Evolutionary conservation across 2,329 filamentous ascomycete species (phyloP), one percentile per base, ranked within the genome.

Genomic region (Hypoxylon rubiginosum): DNA sequence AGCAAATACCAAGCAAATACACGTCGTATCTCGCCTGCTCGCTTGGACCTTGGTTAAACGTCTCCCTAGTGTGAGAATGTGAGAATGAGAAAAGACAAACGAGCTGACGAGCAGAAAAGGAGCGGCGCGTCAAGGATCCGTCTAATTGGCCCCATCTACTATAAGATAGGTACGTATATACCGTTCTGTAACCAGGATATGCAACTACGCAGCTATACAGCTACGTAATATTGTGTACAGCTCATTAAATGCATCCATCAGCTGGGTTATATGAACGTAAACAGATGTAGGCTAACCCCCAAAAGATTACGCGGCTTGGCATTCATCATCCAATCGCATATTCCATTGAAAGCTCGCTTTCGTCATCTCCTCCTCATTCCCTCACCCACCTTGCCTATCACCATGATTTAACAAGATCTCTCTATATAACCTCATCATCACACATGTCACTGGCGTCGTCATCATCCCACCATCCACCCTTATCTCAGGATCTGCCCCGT

Each of bases 271-370:
- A 30, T 30, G 28, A 30, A 30, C 8, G 2, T 34, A 34, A 10
- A 11, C 32, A 10, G 32, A 11, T 9, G 4, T 4, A 34, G 32
- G 32, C 39, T 41, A 19, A 41, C 39, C 39, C 39, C 39, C 39
- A 41, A 41, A 34, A 56, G 62, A 64, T 64, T 64, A 64, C 62
- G 62, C 43, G 62, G 50, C 62, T 60, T 59, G 56, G 62, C 61
- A 30, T 11, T 51, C 17, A 43, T 56, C n/a, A 10, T 24, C 62
- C 62, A 60, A 64, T 64, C 51, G 49, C 8, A 17, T 19, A 28
- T 36, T 39, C 7, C 10, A 28, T 13, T 19, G 24, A 41, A 41
- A 53, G 7, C 32, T 34, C 50, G 9, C 15, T 8, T 28, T 45
- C 24, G 52, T 55, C 39, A 45, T 55, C 39, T 7, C 13, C 11